Base-by-base conservation (phyloP, 371 early-diverging fungal genomes). In the Choanephora cucurbitarum region DNA sequence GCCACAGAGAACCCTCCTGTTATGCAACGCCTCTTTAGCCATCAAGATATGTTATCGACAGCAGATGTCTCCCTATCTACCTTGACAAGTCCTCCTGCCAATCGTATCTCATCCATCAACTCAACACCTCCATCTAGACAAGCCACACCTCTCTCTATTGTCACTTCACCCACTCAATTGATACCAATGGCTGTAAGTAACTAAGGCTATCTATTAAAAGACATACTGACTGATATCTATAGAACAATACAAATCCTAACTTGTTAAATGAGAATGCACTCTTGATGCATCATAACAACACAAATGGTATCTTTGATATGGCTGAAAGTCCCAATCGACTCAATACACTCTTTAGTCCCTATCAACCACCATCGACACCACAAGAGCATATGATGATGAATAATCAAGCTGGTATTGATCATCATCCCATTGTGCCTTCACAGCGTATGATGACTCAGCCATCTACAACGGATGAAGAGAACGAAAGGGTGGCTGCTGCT, bases 381-480 rank as follows among this genome's bases (percentile, higher is more conserved):
- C 62, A 56, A 15, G 47, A 45, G 2, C 58, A 54, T 46, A 39
- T 55, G 1, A 14, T 58, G 40, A 54, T 60, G 52, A 22, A 34
- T n/a, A 22, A 32, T 28, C 55, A 62, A 24, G 10, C 55, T 18
- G 13, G 21, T 34, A 41, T 50, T 42, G 62, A 62, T 4, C 52
- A 54, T n/a, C 66, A 61, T 23, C 66, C 57, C 0, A 54, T 66
- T 31, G 62, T 66, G n/a, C 62, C 66, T 22, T 66, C 66, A 5
- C 64, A 58, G 21, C 50, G 51, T 22, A 44, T 57, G 5, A 41
- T 53, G 17, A 49, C 39, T 2, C 52, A 55, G 18, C 52, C 52
- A 28, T 17, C 44, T 33, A 28, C 34, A 1, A 32, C 55, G 46
- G 52, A 55, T 32, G 62, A 66, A 39, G 58, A 60, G 34, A 34